Base-by-base conservation (phyloP, 148 eudicot species). In the Rhododendron griersonianum region DNA sequence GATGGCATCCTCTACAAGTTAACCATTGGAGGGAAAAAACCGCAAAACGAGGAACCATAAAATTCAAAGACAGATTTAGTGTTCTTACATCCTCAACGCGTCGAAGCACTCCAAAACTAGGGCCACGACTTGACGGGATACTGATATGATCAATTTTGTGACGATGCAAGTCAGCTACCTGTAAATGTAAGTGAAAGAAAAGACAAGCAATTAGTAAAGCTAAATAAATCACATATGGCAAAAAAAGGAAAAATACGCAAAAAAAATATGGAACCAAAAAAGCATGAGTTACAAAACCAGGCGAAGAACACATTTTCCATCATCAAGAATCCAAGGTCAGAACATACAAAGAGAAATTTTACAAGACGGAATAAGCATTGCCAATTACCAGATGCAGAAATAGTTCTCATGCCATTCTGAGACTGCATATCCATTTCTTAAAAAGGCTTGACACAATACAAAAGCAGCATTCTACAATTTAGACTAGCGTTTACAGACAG, bases 91-190 rank as follows among this genome's bases (percentile, higher is more conserved):
- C 99, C 63, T 94, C 95, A 30, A 97, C 98, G 33, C 98, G 98
- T 81, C 88, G 88, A 82, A 97, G 98, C 65, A 91, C 95, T 67
- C 98, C 98, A 88, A 87, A 93, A 67, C 87, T 87, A 55, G 91
- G 89, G 71, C 98, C 98, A 69, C 95, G 92, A 78, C 89, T 85
- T 30, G 98, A 93, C 74, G 95, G 95, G 87, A 97, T 95, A 85
- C 93, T 93, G 73, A 97, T 93, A 87, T 97, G 95, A 90, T 97
- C 98, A 89, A 97, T 97, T 51, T 93, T 91, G 91, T 97, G 99
- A 23, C 98, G 94, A 83, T 97, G 98, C 84, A 97, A 91, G 87
- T 97, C 99, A 28, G 95, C 92, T 79, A 95, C 95, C 98, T 95
- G 93, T 39, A 86, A 84, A 44, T 33, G 15, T 53, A 41, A 21